Percentiles rank a stretch among this genome's conserved stretches.
Conservation (phyloP, 306 rosid species). For the Castanopsis chinensis region DNA sequence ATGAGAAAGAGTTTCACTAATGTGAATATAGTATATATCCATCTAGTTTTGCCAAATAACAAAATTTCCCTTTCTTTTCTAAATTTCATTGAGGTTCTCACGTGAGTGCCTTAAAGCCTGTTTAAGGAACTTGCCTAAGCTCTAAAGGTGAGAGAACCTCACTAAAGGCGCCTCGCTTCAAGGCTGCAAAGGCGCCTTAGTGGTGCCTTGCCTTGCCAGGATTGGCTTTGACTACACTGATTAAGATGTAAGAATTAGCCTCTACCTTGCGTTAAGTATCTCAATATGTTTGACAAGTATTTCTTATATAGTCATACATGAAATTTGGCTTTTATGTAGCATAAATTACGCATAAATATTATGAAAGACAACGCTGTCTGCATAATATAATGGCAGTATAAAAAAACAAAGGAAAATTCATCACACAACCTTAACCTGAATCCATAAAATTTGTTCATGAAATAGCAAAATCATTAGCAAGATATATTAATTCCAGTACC, state of each 20-base stretch:
- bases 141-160: no score
- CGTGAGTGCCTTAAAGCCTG: no score
- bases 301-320: background rate
- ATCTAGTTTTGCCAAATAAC: no score
- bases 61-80: no score
- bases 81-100: no score
- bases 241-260: background rate
- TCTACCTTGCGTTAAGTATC: background rate
- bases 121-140: no score
- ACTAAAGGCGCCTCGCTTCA: no score
- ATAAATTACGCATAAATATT: background rate
- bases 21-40: no score
- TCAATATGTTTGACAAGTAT: background rate
- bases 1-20: no score
- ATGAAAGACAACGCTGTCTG: background rate
- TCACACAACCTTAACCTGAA: background rate
- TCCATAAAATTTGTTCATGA: background rate
- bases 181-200: no score
- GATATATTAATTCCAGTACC: slow-evolving; percentile 33
- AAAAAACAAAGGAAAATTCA: background rate
- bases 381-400: background rate
- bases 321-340: background rate
- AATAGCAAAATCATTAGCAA: background rate
- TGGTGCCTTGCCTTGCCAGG: no score
- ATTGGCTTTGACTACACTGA: no score